phyloP scores from a whole-genome alignment of 257 asterid genomes.

The Solanum chaucha region DNA sequence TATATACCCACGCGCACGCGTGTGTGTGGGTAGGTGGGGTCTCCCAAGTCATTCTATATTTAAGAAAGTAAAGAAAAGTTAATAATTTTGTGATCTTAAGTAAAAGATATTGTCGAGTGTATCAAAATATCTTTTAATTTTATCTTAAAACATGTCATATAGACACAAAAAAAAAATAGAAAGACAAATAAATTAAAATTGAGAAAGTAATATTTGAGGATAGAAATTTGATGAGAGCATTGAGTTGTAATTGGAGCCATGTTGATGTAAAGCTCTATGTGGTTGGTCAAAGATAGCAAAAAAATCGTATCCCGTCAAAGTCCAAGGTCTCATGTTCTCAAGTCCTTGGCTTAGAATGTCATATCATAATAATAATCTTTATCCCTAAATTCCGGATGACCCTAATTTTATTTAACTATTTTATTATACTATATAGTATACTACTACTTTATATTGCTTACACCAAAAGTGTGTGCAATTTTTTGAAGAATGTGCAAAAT shows the following conservation, averaged over 20 bases:
- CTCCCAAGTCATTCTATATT: no score
- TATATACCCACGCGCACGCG: no score
- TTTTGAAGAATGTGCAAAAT: slow-evolving; percentile 66
- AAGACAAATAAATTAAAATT: no score
- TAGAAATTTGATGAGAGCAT: no score
- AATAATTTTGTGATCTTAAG: no score
- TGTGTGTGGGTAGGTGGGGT: no score
- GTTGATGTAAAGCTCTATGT: neutral
- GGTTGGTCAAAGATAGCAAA: slow-evolving; percentile 13
- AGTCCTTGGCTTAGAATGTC: slow-evolving; percentile 23
- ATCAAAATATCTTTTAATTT: no score
- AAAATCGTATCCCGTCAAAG: slow-evolving; percentile 22
- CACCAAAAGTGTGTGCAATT: slow-evolving; percentile 35
- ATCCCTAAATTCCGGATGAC: slow-evolving; percentile 64
- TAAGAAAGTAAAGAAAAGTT: no score
- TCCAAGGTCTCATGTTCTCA: slow-evolving; percentile 14
- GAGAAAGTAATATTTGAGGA: no score
- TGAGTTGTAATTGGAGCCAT: neutral
- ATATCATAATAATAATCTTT: slow-evolving; percentile 21
- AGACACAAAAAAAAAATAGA: no score
- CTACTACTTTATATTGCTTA: neutral
- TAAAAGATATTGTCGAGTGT: no score
- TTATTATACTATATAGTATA: neutral
- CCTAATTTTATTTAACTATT: slow-evolving; percentile 18
- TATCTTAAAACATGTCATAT: no score